Conservation (phyloP, 2,329 filamentous ascomycete species). For the Pyrenophora seminiperda region DNA sequence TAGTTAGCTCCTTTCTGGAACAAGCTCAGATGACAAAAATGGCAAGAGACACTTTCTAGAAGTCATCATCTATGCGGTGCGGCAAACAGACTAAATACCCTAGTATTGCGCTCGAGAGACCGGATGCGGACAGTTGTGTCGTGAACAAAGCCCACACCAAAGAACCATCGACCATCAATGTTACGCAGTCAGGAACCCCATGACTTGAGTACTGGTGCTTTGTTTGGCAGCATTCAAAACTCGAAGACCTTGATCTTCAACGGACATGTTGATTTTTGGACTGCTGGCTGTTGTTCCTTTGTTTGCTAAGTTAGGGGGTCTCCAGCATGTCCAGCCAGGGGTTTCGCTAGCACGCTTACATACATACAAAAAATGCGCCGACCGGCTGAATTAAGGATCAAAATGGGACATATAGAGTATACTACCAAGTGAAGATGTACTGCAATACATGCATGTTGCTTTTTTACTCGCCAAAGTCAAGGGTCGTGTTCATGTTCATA, state of each 20-base stretch:
- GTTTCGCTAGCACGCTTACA: background rate
- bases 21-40: too few species aligned
- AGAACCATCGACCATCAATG: background rate
- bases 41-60: background rate
- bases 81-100: slow-evolving; percentile 9
- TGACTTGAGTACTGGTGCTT: slow-evolving; percentile 3
- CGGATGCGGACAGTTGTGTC: slow-evolving; percentile 1
- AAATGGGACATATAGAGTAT: slow-evolving; percentile 22
- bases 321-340: background rate
- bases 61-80: background rate
- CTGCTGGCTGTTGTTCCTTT: background rate
- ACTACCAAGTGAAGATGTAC: slow-evolving; percentile 17
- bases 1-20: background rate
- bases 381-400: background rate
- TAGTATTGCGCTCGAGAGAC: background rate
- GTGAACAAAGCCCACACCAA: slow-evolving; percentile 12
- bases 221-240: background rate
- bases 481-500: background rate
- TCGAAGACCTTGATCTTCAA: background rate
- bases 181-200: background rate
- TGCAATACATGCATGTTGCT: slow-evolving; percentile 4
- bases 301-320: background rate
- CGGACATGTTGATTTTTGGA: background rate
- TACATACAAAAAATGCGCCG: background rate
- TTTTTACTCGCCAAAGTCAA: background rate